phyloP scores from a whole-genome alignment of 2,329 filamentous ascomycete species.

The Onygena corvina region DNA sequence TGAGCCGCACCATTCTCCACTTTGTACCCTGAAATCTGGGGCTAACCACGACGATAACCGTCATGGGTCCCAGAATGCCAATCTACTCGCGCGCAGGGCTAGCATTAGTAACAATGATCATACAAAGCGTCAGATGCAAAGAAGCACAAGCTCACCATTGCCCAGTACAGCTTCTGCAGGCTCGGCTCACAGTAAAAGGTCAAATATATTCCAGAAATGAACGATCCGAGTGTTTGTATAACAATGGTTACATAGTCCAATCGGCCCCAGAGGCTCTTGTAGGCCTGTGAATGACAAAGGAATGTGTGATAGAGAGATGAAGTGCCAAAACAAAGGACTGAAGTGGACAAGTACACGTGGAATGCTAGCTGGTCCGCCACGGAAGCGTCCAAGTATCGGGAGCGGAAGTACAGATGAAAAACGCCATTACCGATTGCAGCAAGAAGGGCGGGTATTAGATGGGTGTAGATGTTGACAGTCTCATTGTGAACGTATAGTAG shows the following conservation, averaged over 20 bases:
- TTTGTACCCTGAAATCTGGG: slow-evolving; percentile 23
- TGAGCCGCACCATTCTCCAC: slow-evolving; percentile 22
- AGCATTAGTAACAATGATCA: neutral
- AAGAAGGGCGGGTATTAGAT: slow-evolving; percentile 35
- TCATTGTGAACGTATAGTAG: slow-evolving; percentile 36
- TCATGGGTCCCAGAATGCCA: slow-evolving; percentile 20
- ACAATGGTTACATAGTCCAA: slow-evolving; percentile 28
- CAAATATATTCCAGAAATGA: slow-evolving; percentile 27
- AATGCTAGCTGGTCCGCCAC: slow-evolving; percentile 14
- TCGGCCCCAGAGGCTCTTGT: slow-evolving; percentile 19
- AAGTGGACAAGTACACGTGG: slow-evolving; percentile 18
- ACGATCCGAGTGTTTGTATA: slow-evolving; percentile 24
- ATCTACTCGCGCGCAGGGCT: slow-evolving; percentile 18
- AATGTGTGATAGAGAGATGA: slow-evolving; percentile 26
- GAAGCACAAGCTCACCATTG: slow-evolving; percentile 20
- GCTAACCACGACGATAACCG: slow-evolving; percentile 26
- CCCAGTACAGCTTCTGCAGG: slow-evolving; percentile 25
- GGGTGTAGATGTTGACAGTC: slow-evolving; percentile 35
- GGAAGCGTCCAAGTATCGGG: neutral
- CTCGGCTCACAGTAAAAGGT: slow-evolving; percentile 26
- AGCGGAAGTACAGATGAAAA: neutral
- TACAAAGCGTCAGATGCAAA: neutral
- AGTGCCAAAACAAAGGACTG: slow-evolving; percentile 25
- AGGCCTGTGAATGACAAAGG: slow-evolving; percentile 23
- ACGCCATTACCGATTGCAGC: slow-evolving; percentile 14